Conservation (phyloP, 1,284 basidiomycete genomes). For the Apiotrichum brassicae region DNA sequence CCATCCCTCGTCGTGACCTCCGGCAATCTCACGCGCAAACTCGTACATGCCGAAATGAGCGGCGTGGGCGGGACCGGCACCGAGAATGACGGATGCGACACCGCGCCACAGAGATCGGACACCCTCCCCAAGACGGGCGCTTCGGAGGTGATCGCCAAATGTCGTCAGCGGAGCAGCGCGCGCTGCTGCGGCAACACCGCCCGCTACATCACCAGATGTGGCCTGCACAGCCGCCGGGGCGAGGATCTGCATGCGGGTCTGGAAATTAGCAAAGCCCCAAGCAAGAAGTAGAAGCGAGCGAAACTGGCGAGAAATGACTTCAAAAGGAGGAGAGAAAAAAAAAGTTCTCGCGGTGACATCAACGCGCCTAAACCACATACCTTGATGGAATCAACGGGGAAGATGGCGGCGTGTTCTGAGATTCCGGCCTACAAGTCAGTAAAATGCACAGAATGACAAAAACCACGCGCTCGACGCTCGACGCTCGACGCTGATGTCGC, state of each 20-base stretch:
- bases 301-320: too few relatives aligned
- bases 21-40: slow-evolving; percentile 84
- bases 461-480: background rate
- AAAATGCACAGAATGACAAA: background rate
- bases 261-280: slow-evolving; percentile 10
- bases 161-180: slow-evolving; percentile 32
- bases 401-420: slow-evolving; percentile 98
- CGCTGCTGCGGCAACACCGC: slow-evolving; percentile 53
- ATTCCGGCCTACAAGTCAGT: slow-evolving; percentile 76
- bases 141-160: slow-evolving; percentile 39
- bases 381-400: slow-evolving; percentile 96
- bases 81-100: slow-evolving; percentile 92
- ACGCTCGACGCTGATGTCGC: too few relatives aligned
- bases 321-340: too few relatives aligned
- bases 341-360: too few relatives aligned
- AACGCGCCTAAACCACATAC: slow-evolving; percentile 50
- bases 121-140: slow-evolving; percentile 83
- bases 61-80: slow-evolving; percentile 96
- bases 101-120: slow-evolving; percentile 88
- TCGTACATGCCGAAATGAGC: slow-evolving; percentile 98
- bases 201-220: slow-evolving; percentile 56
- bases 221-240: slow-evolving; percentile 23
- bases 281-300: too few relatives aligned
- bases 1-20: slow-evolving; percentile 55
- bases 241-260: slow-evolving; percentile 99